phyloP scores from a whole-genome alignment of 2,329 filamentous ascomycete genomes.

The Claviceps sp. region DNA sequence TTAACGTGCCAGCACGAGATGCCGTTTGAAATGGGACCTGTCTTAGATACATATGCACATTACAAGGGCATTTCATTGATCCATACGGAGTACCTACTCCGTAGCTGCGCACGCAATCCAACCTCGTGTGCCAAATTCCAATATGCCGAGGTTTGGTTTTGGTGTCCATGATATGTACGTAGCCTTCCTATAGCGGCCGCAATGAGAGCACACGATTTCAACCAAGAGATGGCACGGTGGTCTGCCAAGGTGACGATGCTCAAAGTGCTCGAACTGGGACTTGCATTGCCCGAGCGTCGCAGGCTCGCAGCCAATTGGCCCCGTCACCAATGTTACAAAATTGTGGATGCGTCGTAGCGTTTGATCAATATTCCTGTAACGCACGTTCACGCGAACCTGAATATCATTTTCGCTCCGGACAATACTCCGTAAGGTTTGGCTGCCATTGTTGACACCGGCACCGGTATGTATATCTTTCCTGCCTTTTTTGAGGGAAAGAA shows the following conservation, averaged over 20 bases:
- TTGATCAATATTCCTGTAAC: neutral
- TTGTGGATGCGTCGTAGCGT: neutral
- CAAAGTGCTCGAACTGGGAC: neutral
- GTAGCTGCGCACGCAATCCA: neutral
- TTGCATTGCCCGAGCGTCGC: neutral
- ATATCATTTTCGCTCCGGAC: neutral
- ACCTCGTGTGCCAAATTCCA: neutral
- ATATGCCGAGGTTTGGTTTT: neutral
- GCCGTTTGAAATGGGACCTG: neutral
- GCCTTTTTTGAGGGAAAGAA: no score
- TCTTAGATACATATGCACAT: no score
- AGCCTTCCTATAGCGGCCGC: neutral
- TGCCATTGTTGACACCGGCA: neutral
- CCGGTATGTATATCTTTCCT: neutral
- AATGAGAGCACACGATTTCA: neutral
- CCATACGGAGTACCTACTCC: neutral
- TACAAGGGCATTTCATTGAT: neutral
- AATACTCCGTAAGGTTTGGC: neutral
- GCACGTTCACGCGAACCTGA: neutral
- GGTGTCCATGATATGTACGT: no score
- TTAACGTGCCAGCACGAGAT: neutral
- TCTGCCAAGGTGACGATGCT: neutral
- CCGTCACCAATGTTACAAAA: neutral
- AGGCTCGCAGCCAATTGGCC: neutral
- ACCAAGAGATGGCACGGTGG: neutral